Conservation (phyloP, 805 yeast species). For the Saccharomycopsis fermentans region DNA sequence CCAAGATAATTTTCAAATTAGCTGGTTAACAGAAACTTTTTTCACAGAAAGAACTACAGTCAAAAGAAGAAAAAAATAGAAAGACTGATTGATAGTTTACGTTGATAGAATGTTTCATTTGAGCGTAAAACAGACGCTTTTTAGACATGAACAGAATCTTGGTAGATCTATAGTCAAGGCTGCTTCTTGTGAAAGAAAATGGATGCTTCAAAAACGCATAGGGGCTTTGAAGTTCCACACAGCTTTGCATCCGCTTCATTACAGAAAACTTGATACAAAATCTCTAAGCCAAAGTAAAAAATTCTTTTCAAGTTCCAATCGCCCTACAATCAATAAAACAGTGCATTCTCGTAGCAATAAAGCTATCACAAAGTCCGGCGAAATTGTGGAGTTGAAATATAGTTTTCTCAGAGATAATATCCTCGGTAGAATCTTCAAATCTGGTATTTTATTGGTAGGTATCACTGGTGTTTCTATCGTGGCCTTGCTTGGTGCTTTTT, state of each 20-base stretch:
- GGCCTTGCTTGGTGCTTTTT: conserved; percentile 37
- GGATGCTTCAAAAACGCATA: background rate
- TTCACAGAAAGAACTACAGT: no score
- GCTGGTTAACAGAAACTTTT: no score
- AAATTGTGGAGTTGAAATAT: conserved; percentile 11
- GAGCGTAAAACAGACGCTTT: no score
- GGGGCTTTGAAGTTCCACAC: background rate
- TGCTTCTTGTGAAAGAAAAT: background rate
- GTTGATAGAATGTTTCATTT: no score
- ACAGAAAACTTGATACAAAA: background rate
- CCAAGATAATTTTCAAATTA: no score
- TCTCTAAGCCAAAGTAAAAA: background rate
- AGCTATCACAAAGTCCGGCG: conserved; percentile 12
- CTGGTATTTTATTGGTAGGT: conserved; percentile 32
- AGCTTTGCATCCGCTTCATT: background rate
- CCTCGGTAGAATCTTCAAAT: conserved; percentile 27
- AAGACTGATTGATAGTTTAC: no score
- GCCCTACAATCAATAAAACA: background rate
- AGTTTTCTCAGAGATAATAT: conserved; percentile 22
- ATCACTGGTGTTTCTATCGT: conserved; percentile 34
- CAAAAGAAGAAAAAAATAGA: no score
- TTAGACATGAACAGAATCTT: background rate
- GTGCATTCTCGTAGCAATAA: background rate
- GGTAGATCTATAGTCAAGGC: background rate
- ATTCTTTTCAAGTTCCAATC: background rate